phyloP scores from a whole-genome alignment of 1,284 basidiomycete genomes.

The Tilletia setariae region DNA sequence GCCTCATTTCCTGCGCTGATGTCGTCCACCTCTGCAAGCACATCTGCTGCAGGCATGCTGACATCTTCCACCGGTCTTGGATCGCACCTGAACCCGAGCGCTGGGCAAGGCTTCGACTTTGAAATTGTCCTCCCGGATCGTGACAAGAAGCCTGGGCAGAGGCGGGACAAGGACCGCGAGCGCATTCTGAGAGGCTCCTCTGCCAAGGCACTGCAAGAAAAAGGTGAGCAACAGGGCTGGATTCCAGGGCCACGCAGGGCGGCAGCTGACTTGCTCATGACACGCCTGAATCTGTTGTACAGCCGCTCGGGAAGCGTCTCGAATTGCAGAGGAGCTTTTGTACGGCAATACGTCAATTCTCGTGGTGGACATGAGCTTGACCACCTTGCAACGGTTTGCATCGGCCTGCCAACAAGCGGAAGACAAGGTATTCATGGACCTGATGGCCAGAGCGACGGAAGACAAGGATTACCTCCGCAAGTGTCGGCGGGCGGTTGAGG shows the following conservation, averaged over 20 bases:
- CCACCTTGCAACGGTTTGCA: conserved; percentile 31
- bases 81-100: conserved; percentile 19
- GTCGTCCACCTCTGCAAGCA: not conserved
- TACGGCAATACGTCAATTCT: conserved; percentile 40
- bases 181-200: conserved; percentile 36
- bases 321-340: conserved; percentile 35
- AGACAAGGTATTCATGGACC: not conserved
- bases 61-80: not conserved
- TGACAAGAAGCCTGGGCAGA: conserved; percentile 28
- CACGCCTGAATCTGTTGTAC: not conserved
- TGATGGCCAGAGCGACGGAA: conserved; percentile 1
- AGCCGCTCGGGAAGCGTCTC: conserved; percentile 33
- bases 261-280: not conserved
- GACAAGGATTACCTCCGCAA: conserved; percentile 14
- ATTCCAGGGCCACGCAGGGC: no score
- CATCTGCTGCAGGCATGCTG: no score
- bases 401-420: not conserved
- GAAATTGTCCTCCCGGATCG: conserved; percentile 38
- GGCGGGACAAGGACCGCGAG: conserved; percentile 31
- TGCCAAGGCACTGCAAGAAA: conserved; percentile 38
- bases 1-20: not conserved
- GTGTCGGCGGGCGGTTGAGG: not conserved
- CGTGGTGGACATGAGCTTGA: conserved; percentile 41
- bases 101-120: conserved; percentile 23
- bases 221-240: conserved; percentile 19